These are phyloP conservation scores for Cicer bijugum DNA, from an alignment of 306 rosid species.

Conservation along the genomic window DNA sequence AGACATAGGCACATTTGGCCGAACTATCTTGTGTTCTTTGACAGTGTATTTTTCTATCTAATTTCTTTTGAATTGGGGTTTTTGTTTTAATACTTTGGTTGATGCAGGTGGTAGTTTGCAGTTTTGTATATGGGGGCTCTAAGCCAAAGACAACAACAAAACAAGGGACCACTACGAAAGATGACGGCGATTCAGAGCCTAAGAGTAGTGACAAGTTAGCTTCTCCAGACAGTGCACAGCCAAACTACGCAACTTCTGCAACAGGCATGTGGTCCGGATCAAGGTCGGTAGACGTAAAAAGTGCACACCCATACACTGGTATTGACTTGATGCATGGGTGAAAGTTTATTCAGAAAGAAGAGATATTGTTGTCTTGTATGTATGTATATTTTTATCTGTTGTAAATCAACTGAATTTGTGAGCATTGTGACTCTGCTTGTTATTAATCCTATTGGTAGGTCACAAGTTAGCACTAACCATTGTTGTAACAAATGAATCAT, in stretches of 20 bases:
- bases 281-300: slow-evolving; percentile 59
- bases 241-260: slow-evolving; percentile 60
- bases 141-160: slow-evolving; percentile 63
- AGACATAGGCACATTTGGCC: no score
- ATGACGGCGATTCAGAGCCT: slow-evolving; percentile 56
- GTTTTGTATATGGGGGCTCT: slow-evolving; percentile 76
- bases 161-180: slow-evolving; percentile 51
- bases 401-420: slow-evolving; percentile 63
- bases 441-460: slow-evolving; percentile 38
- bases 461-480: slow-evolving; percentile 56
- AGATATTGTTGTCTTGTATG: slow-evolving; percentile 73
- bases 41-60: no score
- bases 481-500: slow-evolving; percentile 53
- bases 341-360: slow-evolving; percentile 54
- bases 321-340: slow-evolving; percentile 92
- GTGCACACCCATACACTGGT: slow-evolving; percentile 70
- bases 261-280: slow-evolving; percentile 69
- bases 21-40: no score
- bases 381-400: slow-evolving; percentile 61
- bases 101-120: slow-evolving; percentile 85
- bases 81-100: neutral
- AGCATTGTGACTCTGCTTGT: slow-evolving; percentile 57
- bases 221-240: slow-evolving; percentile 55
- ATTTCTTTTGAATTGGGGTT: no score
- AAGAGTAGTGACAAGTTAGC: slow-evolving; percentile 60